Base-by-base conservation (phyloP, 1,284 basidiomycete species). In the Trichosporon faecale region DNA sequence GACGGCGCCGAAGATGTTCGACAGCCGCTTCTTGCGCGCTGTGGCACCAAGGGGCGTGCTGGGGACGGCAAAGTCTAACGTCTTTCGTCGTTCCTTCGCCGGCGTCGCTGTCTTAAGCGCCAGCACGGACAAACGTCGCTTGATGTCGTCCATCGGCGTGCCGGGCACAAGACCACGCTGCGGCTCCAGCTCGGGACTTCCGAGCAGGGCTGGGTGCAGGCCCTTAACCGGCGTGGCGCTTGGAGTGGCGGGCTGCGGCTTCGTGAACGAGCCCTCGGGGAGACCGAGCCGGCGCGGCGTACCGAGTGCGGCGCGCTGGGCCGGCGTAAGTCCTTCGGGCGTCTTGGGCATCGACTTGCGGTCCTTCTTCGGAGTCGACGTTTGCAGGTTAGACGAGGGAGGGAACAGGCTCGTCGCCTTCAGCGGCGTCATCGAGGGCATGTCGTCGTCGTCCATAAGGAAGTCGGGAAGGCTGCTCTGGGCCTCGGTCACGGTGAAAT, bases 281-380 rank as follows among this genome's bases (percentile, higher is more conserved):
- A 73, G 68, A n/a, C 79, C 79, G 2, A 82, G 74, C 9, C 72
- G 72, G 31, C 79, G 76, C 11, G 81, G 81, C 0, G 81, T 81
- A 14, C 76, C 79, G 21, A 82, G 75, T 12, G 61, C 27, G 6
- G 66, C 66, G 18, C 72, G 68, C 52, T 71, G 69, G 8, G 46
- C 60, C 6, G 49, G 64, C 9, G 69, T 66, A 7, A 70, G 65
- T 4, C 66, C 68, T 31, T 37, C 44, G 23, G 37, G 23, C 35
- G 63, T 33, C 37, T 6, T 1, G n/a, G 64, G 65, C 1, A 46
- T 35, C 3, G 70, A 64, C 9, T 64, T 46, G 16, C 16, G 65
- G 0, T n/a, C 40, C 12, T 65, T n/a, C 27, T 31, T 29, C 8
- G 57, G 57, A 16, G 57, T 61, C 16, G 57, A 61, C 18, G 55